Percentiles rank a stretch among this genome's conserved stretches.
Evolutionary conservation across 768 basidiomycete genomes (phyloP).

Genomic region (Boletus edulis): DNA sequence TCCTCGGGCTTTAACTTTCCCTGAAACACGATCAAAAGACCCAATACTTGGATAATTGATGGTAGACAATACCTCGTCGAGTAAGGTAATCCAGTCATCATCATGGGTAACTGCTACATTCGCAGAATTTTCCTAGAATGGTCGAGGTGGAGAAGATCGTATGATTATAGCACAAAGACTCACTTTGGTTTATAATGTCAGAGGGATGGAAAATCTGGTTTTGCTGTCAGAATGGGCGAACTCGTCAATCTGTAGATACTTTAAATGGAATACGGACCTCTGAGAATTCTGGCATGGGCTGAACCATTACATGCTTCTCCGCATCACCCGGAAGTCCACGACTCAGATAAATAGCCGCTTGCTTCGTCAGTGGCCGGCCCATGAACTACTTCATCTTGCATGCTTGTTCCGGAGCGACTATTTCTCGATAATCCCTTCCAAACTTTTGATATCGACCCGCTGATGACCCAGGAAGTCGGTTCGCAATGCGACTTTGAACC

Average conservation of each 20-base stretch:
- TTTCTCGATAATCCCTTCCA: too few species aligned
- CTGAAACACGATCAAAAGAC: neutral
- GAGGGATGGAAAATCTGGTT: constrained; percentile 10
- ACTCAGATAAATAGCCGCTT: neutral
- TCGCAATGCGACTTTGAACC: constrained; percentile 23
- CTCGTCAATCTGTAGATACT: too few species aligned
- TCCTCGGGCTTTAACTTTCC: neutral
- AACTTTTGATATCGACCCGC: neutral
- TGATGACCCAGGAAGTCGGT: neutral
- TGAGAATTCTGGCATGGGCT: neutral
- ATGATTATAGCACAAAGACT: neutral
- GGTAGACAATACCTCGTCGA: neutral
- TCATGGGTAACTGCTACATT: constrained; percentile 5
- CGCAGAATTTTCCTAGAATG: neutral
- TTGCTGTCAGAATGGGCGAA: neutral
- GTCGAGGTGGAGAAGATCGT: neutral
- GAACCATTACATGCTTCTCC: neutral
- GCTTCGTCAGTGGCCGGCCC: neutral
- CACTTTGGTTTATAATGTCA: constrained; percentile 9
- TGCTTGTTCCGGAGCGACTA: too few species aligned
- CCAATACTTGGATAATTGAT: too few species aligned
- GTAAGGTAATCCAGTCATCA: constrained; percentile 1
- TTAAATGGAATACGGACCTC: neutral
- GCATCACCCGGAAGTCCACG: neutral
- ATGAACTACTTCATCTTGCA: neutral